phyloP scores from a whole-genome alignment of 768 basidiomycete genomes.

The Pholiota microspora region DNA sequence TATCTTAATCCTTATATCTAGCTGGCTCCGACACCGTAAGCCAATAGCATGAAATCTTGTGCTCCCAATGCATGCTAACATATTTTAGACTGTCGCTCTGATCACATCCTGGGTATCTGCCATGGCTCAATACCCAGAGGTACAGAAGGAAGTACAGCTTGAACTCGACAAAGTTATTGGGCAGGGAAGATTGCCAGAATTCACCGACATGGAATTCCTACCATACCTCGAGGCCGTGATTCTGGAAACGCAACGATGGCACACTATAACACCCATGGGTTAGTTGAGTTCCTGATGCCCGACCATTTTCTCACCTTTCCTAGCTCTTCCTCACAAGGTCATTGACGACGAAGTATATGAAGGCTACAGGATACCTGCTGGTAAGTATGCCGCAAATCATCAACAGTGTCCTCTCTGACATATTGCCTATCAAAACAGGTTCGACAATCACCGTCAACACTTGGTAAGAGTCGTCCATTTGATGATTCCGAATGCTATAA shows the following conservation, averaged over 20 bases:
- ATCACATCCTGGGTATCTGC: constrained; percentile 29
- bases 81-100: constrained; percentile 24
- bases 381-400: too few relatives aligned
- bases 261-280: constrained; percentile 36
- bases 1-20: neutral
- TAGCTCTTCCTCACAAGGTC: constrained; percentile 33
- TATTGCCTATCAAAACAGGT: constrained; percentile 15
- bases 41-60: neutral
- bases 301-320: constrained; percentile 1
- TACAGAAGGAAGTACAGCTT: constrained; percentile 38
- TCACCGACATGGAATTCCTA: constrained; percentile 34
- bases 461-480: constrained; percentile 17
- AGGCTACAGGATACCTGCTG: constrained; percentile 24
- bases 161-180: constrained; percentile 44
- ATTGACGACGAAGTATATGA: constrained; percentile 33
- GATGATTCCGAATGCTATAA: neutral
- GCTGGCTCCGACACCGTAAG: constrained; percentile 6
- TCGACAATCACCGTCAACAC: constrained; percentile 25
- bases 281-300: neutral
- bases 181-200: constrained; percentile 36
- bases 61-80: too few relatives aligned
- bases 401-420: too few relatives aligned
- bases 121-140: constrained; percentile 39
- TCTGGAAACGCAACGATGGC: constrained; percentile 42
- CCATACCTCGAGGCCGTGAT: constrained; percentile 44